Evolutionary conservation across 371 early-diverging fungal species (phyloP).

Genomic region (Mucor mucedo): DNA sequence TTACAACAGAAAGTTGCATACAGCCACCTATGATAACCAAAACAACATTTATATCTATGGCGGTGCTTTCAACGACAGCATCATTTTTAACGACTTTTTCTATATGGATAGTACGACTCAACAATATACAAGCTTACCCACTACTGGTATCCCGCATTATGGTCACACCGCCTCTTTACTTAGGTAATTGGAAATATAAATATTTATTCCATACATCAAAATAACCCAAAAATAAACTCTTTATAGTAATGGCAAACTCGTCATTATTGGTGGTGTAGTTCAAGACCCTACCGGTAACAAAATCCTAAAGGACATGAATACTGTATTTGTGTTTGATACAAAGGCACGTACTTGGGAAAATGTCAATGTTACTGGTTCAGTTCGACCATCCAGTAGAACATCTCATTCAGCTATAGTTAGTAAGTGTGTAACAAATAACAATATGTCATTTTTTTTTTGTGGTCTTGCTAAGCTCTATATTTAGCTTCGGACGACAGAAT

Average conservation of each 20-base stretch:
- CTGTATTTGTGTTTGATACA: slow-evolving; percentile 36
- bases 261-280: slow-evolving; percentile 47
- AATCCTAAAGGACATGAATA: slow-evolving; percentile 6
- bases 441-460: no score
- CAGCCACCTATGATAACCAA: slow-evolving; percentile 21
- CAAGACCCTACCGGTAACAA: not conserved
- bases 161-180: slow-evolving; percentile 46
- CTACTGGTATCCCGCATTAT: slow-evolving; percentile 28
- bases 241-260: slow-evolving; percentile 43
- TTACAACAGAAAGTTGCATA: slow-evolving; percentile 25
- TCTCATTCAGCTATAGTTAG: slow-evolving; percentile 43
- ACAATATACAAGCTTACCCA: slow-evolving; percentile 23
- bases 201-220: slow-evolving; percentile 2
- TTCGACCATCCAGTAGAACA: slow-evolving; percentile 26
- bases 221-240: not conserved
- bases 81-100: slow-evolving; percentile 33
- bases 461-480: not conserved
- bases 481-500: slow-evolving; percentile 43
- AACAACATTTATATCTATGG: slow-evolving; percentile 38
- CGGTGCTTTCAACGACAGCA: slow-evolving; percentile 26
- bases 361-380: not conserved
- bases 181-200: slow-evolving; percentile 29
- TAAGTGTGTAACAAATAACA: slow-evolving; percentile 22
- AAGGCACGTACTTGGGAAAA: slow-evolving; percentile 11
- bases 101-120: slow-evolving; percentile 29